Evolutionary conservation across 345 rosid genomes (phyloP), one percentile per base, ranked within the genome.

Genomic region (Eucalyptus caleyi): DNA sequence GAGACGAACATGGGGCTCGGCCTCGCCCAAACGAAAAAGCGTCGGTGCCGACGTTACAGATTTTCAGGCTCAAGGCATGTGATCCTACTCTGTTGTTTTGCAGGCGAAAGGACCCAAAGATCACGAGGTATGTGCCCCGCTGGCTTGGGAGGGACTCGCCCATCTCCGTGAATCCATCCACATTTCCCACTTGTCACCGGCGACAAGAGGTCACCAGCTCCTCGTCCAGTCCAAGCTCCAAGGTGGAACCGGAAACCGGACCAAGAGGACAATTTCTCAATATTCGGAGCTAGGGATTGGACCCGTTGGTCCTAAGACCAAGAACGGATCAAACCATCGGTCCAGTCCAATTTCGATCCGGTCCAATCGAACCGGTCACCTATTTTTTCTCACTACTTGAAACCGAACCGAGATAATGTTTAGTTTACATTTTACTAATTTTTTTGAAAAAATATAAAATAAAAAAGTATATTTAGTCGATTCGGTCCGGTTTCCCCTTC

Each of bases 161-260:
- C 27, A 21, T 77, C 47, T 77, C 47, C 83, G 45, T 37, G 26
- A 21, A 40, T 11, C 83, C 83, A 37, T 77, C 47, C 7, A 21
- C 47, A 37, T 77, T 37, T 77, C 47, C 19, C 45, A 40, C 45
- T 44, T 37, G 27, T 77, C 42, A 19, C 21, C 5, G 0, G 27
- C 2, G 6, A 37, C 47, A 1, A 53, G 24, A 53, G 59, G 26
- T 53, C 1, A 19, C 26, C 26, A 0, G 10, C 26, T 53, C 10
- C 2, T 53, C 1, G 0, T 53, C 59, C 24, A 2, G 2, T 53
- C 59, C 24, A 53, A 51, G 4, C 9, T 8, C 59, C 59, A 53
- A 53, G 26, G 26, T 53, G 11, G 5, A 53, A 53, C 0, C 1
- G 0, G 0, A 53, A 19, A 19, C 5, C 1, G 0, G 2, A 53